phyloP scores from a whole-genome alignment of 495 filamentous ascomycete species.

The Penicillium herquei region DNA sequence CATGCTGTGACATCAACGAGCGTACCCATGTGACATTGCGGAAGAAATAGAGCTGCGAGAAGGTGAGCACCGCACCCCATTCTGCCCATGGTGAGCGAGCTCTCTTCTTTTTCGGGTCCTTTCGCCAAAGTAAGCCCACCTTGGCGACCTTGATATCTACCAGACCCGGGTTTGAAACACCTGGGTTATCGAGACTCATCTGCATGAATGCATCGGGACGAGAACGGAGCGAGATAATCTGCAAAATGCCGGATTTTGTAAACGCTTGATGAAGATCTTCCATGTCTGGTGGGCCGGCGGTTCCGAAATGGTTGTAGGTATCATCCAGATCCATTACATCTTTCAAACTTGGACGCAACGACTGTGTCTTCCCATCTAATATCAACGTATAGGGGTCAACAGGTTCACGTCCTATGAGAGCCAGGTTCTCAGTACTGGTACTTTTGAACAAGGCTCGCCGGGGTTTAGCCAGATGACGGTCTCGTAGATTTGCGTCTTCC shows the following conservation, averaged over 20 bases:
- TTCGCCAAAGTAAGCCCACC: slow-evolving; percentile 93
- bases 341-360: slow-evolving; percentile 77
- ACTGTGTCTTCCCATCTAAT: slow-evolving; percentile 79
- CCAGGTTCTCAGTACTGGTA: slow-evolving; percentile 62
- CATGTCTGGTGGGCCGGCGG: slow-evolving; percentile 68
- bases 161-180: slow-evolving; percentile 85
- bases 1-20: slow-evolving; percentile 79
- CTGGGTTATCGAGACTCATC: slow-evolving; percentile 76
- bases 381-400: slow-evolving; percentile 95
- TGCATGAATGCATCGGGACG: slow-evolving; percentile 95
- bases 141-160: slow-evolving; percentile 98
- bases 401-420: slow-evolving; percentile 71
- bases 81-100: slow-evolving; percentile 96
- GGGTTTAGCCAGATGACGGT: slow-evolving; percentile 69
- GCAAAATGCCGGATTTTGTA: slow-evolving; percentile 83
- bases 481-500: slow-evolving; percentile 86
- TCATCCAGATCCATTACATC: slow-evolving; percentile 93
- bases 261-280: slow-evolving; percentile 80
- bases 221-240: slow-evolving; percentile 90
- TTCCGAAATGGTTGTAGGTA: slow-evolving; percentile 83
- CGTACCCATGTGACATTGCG: slow-evolving; percentile 91
- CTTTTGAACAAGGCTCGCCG: slow-evolving; percentile 73
- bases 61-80: slow-evolving; percentile 94
- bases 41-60: slow-evolving; percentile 96
- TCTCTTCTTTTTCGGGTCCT: slow-evolving; percentile 92